Conservation (phyloP, 495 filamentous ascomycete genomes). For the Hyaloscypha hepaticicola region DNA sequence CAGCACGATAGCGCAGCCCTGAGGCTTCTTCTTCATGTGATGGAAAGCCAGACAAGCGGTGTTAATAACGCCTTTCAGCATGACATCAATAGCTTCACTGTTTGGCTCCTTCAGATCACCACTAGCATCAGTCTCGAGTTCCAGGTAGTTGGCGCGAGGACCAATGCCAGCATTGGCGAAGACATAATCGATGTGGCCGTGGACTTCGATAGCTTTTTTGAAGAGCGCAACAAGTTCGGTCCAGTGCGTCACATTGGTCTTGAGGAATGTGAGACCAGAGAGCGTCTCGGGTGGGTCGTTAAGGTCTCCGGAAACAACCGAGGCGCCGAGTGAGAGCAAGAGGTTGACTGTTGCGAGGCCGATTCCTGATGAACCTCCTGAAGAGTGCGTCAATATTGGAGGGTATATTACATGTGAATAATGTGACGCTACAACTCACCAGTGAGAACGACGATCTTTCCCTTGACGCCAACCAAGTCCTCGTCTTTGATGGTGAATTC, state of each 20-base stretch:
- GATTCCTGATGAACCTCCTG: conserved; percentile 52
- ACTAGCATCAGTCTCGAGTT: conserved; percentile 40
- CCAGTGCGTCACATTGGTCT: conserved; percentile 46
- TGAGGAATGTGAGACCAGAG: conserved; percentile 34
- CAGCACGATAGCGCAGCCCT: conserved; percentile 40
- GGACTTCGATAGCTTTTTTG: conserved; percentile 36
- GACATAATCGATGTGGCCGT: conserved; percentile 49
- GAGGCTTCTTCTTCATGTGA: conserved; percentile 40
- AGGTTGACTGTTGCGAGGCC: conserved; percentile 46
- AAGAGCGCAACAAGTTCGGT: conserved; percentile 41
- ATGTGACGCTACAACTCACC: no score
- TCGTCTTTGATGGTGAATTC: conserved; percentile 36
- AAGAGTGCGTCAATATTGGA: conserved; percentile 5
- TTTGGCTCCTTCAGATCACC: conserved; percentile 44
- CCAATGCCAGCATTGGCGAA: conserved; percentile 51
- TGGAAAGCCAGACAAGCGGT: conserved; percentile 40
- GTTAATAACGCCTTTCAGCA: conserved; percentile 43
- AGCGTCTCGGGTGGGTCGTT: conserved; percentile 33
- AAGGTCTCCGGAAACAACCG: conserved; percentile 45
- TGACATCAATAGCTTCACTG: conserved; percentile 42
- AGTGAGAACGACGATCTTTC: conserved; percentile 49
- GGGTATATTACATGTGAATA: no score
- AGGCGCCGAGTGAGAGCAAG: conserved; percentile 45
- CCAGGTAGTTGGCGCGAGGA: conserved; percentile 40
- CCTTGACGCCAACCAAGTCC: conserved; percentile 39